Base-by-base conservation (phyloP, 805 yeast species). In the Ogataea pignaliae region DNA sequence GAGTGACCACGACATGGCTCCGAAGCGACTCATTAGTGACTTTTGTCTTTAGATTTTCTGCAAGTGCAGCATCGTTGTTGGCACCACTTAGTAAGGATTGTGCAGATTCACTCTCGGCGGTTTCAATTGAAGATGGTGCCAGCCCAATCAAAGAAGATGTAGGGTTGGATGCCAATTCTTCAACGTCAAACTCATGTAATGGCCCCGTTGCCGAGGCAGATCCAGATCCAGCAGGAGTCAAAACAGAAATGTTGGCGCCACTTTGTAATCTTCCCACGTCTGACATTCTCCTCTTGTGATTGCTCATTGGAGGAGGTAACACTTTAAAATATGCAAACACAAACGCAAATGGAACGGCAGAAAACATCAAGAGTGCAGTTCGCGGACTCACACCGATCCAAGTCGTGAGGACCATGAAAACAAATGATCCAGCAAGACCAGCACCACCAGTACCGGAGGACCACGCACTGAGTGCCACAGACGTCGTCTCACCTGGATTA, bases 371-470 rank as follows among this genome's bases (percentile, higher is more conserved):
- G 34, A 91, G 68, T 0, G 87, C 69, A 1, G 69, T 45, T 46
- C 70, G 70, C 0, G 86, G 81, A 7, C 76, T 63, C 1, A 88
- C 45, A 1, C 78, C 71, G 17, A 86, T 39, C 57, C 88, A 66
- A 1, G 91, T 83, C 0, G 97, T 91, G 54, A 87, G 48, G 1
- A 84, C 52, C 73, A 91, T 56, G 57, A 78, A 90, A 12, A 76
- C 57, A 42, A 85, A 86, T 43, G 90, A 79, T 0, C 98, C 99
- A 15, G 78, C 74, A 5, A 91, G 62, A 0, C 99, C 99, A 1
- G 99, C 98, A 15, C 88, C 95, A 3, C 99, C 98, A 0, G 98
- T 91, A 1, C 99, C 99, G 8, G 89, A 78, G 16, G 96, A 85
- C 79, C 95, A 91, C 0, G 95, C 97, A 40, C 83, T 79, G 37